Evolutionary conservation across 2,329 filamentous ascomycete species (phyloP).

Genomic region (Dothistroma pini): DNA sequence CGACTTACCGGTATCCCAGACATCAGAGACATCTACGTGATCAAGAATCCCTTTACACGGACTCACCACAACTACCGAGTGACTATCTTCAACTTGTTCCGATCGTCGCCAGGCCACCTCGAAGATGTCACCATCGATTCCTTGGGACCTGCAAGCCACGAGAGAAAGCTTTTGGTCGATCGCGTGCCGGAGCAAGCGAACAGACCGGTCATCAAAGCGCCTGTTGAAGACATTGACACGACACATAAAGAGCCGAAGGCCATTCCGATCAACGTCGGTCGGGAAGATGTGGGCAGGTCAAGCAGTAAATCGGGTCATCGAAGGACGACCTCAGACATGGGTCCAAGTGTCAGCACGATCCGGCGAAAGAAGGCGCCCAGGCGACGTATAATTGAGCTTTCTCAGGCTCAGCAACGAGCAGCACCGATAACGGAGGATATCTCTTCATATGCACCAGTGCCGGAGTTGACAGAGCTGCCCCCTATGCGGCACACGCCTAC

Average conservation of each 20-base stretch:
- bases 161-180: constrained; percentile 80
- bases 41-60: constrained; percentile 86
- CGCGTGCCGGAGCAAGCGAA: constrained; percentile 71
- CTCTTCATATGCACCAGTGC: constrained; percentile 15
- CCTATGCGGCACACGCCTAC: constrained; percentile 26
- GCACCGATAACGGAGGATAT: constrained; percentile 24
- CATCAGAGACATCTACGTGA: constrained; percentile 87
- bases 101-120: constrained; percentile 80
- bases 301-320: constrained; percentile 21
- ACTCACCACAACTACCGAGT: constrained; percentile 82
- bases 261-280: constrained; percentile 12
- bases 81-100: constrained; percentile 94
- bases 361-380: constrained; percentile 56
- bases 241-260: constrained; percentile 4
- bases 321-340: constrained; percentile 31
- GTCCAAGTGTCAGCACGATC: constrained; percentile 35
- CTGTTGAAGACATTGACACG: constrained; percentile 53
- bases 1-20: constrained; percentile 87
- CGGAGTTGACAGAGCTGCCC: constrained; percentile 30
- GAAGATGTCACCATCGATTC: constrained; percentile 90
- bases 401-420: constrained; percentile 40
- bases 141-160: constrained; percentile 74
- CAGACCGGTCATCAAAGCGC: constrained; percentile 73
- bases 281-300: constrained; percentile 3
- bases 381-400: constrained; percentile 56